Percentiles rank a stretch among this genome's conserved stretches.
phyloP scores from a whole-genome alignment of 768 basidiomycete genomes.

The Mycena haematopus region DNA sequence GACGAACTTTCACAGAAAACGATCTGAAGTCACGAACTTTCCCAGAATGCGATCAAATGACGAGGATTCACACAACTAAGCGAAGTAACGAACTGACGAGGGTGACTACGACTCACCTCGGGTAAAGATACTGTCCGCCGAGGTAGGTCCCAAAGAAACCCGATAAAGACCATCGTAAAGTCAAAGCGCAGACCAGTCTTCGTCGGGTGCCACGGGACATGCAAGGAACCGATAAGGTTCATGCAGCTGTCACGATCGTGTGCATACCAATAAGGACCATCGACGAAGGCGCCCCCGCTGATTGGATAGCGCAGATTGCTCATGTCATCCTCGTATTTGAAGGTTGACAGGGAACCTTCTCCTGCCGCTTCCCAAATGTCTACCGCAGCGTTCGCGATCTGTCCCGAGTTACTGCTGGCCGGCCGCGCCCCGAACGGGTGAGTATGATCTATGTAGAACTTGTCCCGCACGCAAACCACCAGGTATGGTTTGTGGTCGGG shows the following conservation, averaged over 20 bases:
- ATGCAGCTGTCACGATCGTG: slow-evolving; percentile 25
- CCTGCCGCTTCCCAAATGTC: slow-evolving; percentile 22
- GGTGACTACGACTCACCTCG: too few species aligned
- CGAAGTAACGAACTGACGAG: too few species aligned
- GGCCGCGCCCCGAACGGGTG: slow-evolving; percentile 31
- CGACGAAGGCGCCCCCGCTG: neutral
- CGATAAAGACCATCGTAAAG: slow-evolving; percentile 32
- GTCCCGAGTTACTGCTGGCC: slow-evolving; percentile 34
- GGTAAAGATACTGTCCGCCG: slow-evolving; percentile 34
- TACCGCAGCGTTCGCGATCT: slow-evolving; percentile 26
- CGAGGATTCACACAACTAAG: too few species aligned
- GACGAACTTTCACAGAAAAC: too few species aligned
- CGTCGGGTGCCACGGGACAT: slow-evolving; percentile 35
- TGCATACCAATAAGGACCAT: slow-evolving; percentile 3
- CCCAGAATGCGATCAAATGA: too few species aligned
- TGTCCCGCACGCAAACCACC: slow-evolving; percentile 14
- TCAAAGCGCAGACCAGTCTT: slow-evolving; percentile 33
- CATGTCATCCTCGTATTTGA: slow-evolving; percentile 34
- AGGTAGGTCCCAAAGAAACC: slow-evolving; percentile 40
- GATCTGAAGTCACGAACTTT: too few species aligned
- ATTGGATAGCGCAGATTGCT: neutral
- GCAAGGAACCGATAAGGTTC: slow-evolving; percentile 23
- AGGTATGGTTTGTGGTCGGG: slow-evolving; percentile 33
- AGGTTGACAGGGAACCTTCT: neutral
- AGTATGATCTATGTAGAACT: slow-evolving; percentile 33